Base-by-base conservation (phyloP, 129 eudicot species). In the Arctium lappa region DNA sequence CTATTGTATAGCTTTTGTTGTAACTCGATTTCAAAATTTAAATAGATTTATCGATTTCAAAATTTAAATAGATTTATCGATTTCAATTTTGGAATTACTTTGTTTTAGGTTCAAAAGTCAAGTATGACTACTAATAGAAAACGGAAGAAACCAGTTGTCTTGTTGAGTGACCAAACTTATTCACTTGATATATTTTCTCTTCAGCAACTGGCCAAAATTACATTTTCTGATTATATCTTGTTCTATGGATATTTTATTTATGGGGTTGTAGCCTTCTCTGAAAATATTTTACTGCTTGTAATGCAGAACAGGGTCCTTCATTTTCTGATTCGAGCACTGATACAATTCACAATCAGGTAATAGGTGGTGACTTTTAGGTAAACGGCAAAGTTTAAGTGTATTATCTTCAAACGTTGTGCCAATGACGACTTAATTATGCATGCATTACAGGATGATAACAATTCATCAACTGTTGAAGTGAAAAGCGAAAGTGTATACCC, bases 221-320 rank as follows among this genome's bases (percentile, higher is more conserved):
- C 29, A 18, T 60, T 63, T 63, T 63, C 70, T 63, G 70, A 63
- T 63, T 22, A 18, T 8, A 63, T 73, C 77, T 13, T 18, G 31
- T 73, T 73, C 70, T n/a, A 56, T 56, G 65, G 65, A 56, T 56
- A 8, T 16, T 53, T 60, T 60, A 60, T n/a, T 16, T 38, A 40
- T 34, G 53, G 15, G 78, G 30, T 39, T 74, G 16, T 74, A 65
- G 65, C 30, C 40, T 68, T 8, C 66, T 38, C 48, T 78, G 16
- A 80, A 22, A 80, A 75, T 69, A 6, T 76, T 29, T 34, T 80
- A 83, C 34, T 32, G 56, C 31, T 72, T 86, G 81, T 86, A 81
- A 73, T 83, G 76, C 99, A 93, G 94, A 86, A 81, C 88, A 91
- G 86, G 88, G 87, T 76, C 87, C 84, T 73, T 75, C 84, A 29